phyloP scores from a whole-genome alignment of 2,329 filamentous ascomycete genomes.

The Ceratocystis lukuohia region DNA sequence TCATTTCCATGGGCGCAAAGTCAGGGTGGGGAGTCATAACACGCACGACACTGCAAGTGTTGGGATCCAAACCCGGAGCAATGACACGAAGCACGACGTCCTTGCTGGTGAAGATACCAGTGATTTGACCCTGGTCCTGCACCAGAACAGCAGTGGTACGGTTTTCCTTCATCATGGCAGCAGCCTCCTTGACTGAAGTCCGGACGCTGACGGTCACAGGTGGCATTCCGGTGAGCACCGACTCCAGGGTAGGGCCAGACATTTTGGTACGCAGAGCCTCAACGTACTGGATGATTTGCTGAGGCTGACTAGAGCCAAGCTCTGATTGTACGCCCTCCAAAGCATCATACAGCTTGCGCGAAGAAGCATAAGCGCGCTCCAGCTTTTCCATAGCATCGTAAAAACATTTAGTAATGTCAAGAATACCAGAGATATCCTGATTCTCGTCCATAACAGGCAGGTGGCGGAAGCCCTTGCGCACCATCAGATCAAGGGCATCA shows the following conservation, averaged over 20 bases:
- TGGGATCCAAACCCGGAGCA: constrained; percentile 84
- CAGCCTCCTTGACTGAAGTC: constrained; percentile 92
- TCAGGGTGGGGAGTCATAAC: constrained; percentile 99
- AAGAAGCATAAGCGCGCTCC: constrained; percentile 92
- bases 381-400: constrained; percentile 99
- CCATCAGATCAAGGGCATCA: constrained; percentile 94
- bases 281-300: constrained; percentile 98
- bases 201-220: constrained; percentile 91
- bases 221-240: constrained; percentile 79
- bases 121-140: constrained; percentile 92
- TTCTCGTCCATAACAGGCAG: constrained; percentile 99
- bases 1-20: constrained; percentile 98
- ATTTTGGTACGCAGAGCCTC: constrained; percentile 91
- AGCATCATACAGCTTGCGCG: constrained; percentile 94
- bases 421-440: constrained; percentile 93
- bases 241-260: constrained; percentile 93
- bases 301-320: constrained; percentile 85
- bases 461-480: constrained; percentile 93
- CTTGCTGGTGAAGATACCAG: constrained; percentile 98
- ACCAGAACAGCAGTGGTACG: constrained; percentile 94
- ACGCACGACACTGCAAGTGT: constrained; percentile 90
- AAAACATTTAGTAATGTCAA: constrained; percentile 99
- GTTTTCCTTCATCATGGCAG: constrained; percentile 94
- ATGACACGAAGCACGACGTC: constrained; percentile 97
- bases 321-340: constrained; percentile 96